Conservation (phyloP, 352 stramenopile genomes). For the Phytophthora hybrid region DNA sequence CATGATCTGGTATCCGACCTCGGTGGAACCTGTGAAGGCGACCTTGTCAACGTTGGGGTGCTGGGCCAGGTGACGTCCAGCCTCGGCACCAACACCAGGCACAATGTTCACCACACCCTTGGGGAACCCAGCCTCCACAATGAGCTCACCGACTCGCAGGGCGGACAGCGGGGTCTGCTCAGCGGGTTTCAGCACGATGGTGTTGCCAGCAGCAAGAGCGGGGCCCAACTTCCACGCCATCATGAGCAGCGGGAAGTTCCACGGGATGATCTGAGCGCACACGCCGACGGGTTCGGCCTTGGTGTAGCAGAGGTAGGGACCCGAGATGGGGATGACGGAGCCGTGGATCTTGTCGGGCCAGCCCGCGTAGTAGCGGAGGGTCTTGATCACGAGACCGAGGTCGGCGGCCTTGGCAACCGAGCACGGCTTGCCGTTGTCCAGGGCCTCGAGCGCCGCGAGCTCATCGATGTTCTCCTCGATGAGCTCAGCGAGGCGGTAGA, state of each 20-base stretch:
- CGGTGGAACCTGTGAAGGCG: constrained; percentile 74
- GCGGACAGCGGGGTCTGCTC: constrained; percentile 94
- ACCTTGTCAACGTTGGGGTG: constrained; percentile 81
- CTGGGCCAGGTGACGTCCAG: constrained; percentile 47
- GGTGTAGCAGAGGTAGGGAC: constrained; percentile 61
- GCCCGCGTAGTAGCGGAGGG: constrained; percentile 93
- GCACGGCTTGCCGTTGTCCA: constrained; percentile 95
- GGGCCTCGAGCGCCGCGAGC: constrained; percentile 84
- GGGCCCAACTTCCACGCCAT: constrained; percentile 94
- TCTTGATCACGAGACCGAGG: constrained; percentile 75
- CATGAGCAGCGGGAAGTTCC: constrained; percentile 98
- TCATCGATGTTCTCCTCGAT: constrained; percentile 61
- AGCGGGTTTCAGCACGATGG: constrained; percentile 94
- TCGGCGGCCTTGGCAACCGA: constrained; percentile 88
- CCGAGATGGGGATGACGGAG: constrained; percentile 63
- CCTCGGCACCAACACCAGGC: constrained; percentile 50
- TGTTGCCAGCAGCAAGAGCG: constrained; percentile 93
- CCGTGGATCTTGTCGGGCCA: constrained; percentile 88
- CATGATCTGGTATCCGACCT: constrained; percentile 71
- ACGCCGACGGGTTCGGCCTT: constrained; percentile 90
- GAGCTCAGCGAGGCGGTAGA: constrained; percentile 52
- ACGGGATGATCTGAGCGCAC: constrained; percentile 93
- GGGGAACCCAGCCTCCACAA: constrained; percentile 79
- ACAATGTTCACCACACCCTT: constrained; percentile 88
- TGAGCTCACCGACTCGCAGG: constrained; percentile 87